Evolutionary conservation across 345 rosid species (phyloP).

Genomic region (Syzygium oleosum): DNA sequence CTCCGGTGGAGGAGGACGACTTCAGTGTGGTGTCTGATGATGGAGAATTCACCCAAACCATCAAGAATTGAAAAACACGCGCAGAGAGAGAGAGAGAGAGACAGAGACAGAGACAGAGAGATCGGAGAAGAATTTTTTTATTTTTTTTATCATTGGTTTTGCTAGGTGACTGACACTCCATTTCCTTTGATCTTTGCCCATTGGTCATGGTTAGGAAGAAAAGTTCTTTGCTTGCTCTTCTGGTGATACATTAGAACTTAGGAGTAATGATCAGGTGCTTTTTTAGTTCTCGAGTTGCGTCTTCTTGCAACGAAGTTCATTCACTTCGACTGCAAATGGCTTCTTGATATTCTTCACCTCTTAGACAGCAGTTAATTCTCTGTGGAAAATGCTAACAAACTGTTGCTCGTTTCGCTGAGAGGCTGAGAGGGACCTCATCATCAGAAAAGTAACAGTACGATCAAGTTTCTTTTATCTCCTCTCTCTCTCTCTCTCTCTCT

Average conservation of each 20-base stretch:
- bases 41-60: slow-evolving; percentile 9
- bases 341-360: neutral
- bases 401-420: neutral
- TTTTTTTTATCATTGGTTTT: neutral
- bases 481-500: neutral
- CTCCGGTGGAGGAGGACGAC: slow-evolving; percentile 67
- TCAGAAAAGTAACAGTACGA: neutral
- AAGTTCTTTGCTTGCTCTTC: neutral
- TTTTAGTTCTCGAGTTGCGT: neutral
- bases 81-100: neutral
- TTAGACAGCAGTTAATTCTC: neutral
- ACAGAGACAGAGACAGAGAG: neutral
- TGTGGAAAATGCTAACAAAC: neutral
- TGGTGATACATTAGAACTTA: neutral
- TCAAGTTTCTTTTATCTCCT: neutral
- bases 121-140: neutral
- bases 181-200: neutral
- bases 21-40: slow-evolving; percentile 36
- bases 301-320: neutral
- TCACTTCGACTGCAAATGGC: neutral
- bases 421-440: neutral
- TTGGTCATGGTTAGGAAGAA: neutral
- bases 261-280: neutral
- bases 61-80: neutral
- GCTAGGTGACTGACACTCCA: neutral